Conservation (phyloP, 2,329 filamentous ascomycete genomes). For the Dactylonectria estremocensis region DNA sequence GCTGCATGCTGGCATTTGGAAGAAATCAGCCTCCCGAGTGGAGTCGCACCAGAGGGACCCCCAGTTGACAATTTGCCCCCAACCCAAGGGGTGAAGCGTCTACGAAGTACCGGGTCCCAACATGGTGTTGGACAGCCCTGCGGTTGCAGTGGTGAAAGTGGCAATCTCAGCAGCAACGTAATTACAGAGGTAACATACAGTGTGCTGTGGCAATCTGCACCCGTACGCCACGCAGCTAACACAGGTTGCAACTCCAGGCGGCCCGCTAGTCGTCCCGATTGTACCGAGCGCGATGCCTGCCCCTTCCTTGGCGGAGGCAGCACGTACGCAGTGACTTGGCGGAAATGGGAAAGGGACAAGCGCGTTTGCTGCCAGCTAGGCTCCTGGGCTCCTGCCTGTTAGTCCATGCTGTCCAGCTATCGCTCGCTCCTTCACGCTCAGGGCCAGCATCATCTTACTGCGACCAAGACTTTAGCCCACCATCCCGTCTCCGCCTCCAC, state of each 20-base stretch:
- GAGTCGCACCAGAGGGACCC: conserved; percentile 34
- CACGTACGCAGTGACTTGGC: background rate
- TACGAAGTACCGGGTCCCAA: conserved; percentile 37
- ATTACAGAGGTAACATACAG: too few relatives aligned
- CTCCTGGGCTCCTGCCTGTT: conserved; percentile 11
- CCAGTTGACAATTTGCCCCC: conserved; percentile 47
- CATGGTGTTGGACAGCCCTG: background rate
- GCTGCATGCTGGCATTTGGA: conserved; percentile 37
- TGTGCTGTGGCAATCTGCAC: background rate
- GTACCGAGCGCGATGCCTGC: conserved; percentile 43
- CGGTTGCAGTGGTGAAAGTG: too few relatives aligned
- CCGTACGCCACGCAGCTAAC: conserved; percentile 10
- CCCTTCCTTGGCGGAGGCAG: conserved; percentile 39
- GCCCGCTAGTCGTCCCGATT: conserved; percentile 43
- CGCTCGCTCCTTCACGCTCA: conserved; percentile 12
- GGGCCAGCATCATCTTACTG: conserved; percentile 27
- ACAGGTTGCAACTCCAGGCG: conserved; percentile 28
- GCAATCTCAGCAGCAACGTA: too few relatives aligned
- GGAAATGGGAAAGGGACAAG: conserved; percentile 5
- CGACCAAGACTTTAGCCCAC: conserved; percentile 36
- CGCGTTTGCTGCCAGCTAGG: background rate
- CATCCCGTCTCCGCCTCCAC: conserved; percentile 27
- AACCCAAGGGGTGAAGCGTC: conserved; percentile 35
- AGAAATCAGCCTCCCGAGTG: conserved; percentile 44
- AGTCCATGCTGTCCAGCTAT: conserved; percentile 9